A percentile compares a stretch with the other conserved stretches of the same genome.
Evolutionary conservation across 164 flowering plant genomes (phyloP).

Genomic region (Nymphaea colorata): DNA sequence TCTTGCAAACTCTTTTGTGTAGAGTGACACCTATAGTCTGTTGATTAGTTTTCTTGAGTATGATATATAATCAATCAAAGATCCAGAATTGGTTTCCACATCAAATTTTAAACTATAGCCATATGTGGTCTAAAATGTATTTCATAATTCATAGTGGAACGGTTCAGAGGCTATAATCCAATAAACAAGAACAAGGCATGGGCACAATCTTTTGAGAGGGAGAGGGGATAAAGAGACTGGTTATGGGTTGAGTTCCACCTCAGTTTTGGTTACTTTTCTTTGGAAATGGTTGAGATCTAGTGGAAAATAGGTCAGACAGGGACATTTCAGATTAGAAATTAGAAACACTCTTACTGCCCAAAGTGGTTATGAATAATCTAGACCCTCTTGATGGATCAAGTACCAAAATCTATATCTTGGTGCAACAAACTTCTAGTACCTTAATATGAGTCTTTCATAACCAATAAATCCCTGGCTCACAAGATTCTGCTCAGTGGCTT

Average conservation of each 20-base stretch:
- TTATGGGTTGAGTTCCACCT: too few species aligned
- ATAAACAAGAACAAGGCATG: neutral
- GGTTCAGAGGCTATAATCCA: neutral
- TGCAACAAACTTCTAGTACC: slow-evolving; percentile 22
- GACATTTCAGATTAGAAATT: too few species aligned
- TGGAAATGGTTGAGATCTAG: too few species aligned
- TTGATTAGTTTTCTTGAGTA: neutral
- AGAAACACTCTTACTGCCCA: too few species aligned
- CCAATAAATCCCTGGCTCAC: slow-evolving; percentile 54
- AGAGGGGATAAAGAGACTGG: too few species aligned
- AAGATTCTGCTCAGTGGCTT: slow-evolving; percentile 39
- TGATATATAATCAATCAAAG: neutral
- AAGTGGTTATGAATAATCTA: too few species aligned
- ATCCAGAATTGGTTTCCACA: neutral
- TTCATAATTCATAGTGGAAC: neutral
- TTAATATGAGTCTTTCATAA: slow-evolving; percentile 59
- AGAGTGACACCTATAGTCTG: neutral
- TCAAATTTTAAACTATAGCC: neutral
- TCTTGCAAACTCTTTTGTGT: neutral
- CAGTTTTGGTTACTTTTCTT: too few species aligned
- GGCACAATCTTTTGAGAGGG: too few species aligned
- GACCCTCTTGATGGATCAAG: too few species aligned
- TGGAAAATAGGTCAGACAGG: too few species aligned
- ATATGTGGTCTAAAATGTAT: neutral
- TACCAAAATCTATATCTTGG: too few species aligned